Evolutionary conservation across 1,284 basidiomycete species (phyloP).

Genomic region (Ustilago loliicola): DNA sequence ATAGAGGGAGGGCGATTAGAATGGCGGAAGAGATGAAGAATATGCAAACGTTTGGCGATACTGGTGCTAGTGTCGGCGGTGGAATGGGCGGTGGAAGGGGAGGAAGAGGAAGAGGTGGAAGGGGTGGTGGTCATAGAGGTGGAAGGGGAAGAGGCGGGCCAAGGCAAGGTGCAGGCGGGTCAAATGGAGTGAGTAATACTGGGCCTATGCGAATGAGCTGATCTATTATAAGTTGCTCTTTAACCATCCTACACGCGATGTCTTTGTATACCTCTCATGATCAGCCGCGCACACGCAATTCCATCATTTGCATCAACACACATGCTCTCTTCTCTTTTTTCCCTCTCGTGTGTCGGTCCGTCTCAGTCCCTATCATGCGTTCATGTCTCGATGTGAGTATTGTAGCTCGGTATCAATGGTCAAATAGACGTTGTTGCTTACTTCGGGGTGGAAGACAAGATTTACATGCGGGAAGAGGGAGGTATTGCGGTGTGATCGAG

Average conservation of each 20-base stretch:
- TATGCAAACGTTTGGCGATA: constrained; percentile 68
- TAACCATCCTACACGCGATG: not conserved
- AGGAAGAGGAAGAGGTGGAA: constrained; percentile 22
- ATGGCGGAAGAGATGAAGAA: constrained; percentile 66
- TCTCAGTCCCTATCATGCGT: no score
- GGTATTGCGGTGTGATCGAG: no score
- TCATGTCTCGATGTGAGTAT: no score
- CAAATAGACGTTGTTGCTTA: no score
- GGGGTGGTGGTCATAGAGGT: constrained; percentile 18
- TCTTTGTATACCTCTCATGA: constrained; percentile 8
- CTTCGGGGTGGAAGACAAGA: no score
- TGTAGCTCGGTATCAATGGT: no score
- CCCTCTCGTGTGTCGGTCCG: no score
- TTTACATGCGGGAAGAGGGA: no score
- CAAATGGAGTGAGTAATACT: constrained; percentile 10
- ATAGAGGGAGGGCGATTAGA: constrained; percentile 50
- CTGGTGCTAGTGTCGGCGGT: constrained; percentile 25
- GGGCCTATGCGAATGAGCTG: constrained; percentile 37
- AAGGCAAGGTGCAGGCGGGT: not conserved
- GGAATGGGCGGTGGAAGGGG: constrained; percentile 14
- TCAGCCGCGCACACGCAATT: not conserved
- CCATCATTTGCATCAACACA: not conserved
- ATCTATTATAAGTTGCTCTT: not conserved
- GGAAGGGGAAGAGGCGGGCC: not conserved
- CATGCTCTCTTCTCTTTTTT: not conserved